Conservation (phyloP, 2,329 filamentous ascomycete species). For the Akanthomyces uredinophilus region DNA sequence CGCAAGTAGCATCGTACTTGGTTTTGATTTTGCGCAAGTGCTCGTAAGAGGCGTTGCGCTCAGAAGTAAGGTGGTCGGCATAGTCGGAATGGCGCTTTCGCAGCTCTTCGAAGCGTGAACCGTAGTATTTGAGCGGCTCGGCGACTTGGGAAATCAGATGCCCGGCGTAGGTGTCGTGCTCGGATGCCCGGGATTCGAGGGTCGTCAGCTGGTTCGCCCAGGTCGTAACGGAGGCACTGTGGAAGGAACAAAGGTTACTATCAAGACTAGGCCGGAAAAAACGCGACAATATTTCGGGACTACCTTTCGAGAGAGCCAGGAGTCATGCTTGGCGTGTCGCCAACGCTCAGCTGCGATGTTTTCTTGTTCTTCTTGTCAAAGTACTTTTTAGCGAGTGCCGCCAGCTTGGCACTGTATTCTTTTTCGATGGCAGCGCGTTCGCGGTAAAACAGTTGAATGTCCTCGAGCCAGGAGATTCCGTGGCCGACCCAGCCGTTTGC, state of each 20-base stretch:
- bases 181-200: constrained; percentile 78
- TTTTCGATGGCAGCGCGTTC: constrained; percentile 93
- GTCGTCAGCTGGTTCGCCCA: constrained; percentile 93
- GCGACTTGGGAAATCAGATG: constrained; percentile 77
- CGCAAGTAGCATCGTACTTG: constrained; percentile 88
- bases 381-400: constrained; percentile 87
- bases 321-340: constrained; percentile 87
- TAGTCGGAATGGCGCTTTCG: constrained; percentile 89
- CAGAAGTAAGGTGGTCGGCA: constrained; percentile 80
- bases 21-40: constrained; percentile 87
- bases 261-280: too few species aligned
- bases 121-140: constrained; percentile 75
- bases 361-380: constrained; percentile 95
- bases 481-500: constrained; percentile 87
- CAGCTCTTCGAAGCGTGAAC: constrained; percentile 77
- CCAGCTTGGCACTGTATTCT: constrained; percentile 88
- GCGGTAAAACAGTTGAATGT: constrained; percentile 95
- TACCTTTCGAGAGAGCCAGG: constrained; percentile 90
- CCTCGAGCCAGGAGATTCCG: constrained; percentile 91
- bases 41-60: constrained; percentile 76
- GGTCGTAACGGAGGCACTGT: constrained; percentile 86
- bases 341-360: constrained; percentile 80
- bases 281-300: neutral
- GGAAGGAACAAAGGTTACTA: neutral
- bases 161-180: constrained; percentile 80